Base-by-base conservation (phyloP, 768 basidiomycete species). In the Tylopilus vinaceipallidus region DNA sequence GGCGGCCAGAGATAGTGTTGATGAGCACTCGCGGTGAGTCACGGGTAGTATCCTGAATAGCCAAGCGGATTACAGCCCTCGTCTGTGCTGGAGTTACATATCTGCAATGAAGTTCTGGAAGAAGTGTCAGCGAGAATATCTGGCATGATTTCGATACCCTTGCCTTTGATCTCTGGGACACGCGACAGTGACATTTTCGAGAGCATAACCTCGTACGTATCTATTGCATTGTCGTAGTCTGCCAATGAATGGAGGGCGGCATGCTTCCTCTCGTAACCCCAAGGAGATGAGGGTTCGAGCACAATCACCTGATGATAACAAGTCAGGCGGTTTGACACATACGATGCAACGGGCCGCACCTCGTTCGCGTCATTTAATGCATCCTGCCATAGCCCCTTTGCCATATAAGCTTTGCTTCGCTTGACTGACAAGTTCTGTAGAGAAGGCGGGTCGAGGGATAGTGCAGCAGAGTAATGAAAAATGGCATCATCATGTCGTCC, bases 181-280 rank as follows among this genome's bases (percentile, higher is more conserved):
- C 23, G 5, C 11, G 49, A 54, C 12, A 42, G n/a, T 6, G 34
- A 37, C 26, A 54, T 29, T 37, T 39, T 39, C 11, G 11, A 47
- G 0, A 52, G 19, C 50, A 52, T 55, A 4, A 5, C 17, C 32
- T 54, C 32, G 5, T 37, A 44, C 33, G 41, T 41, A 6, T 43
- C 17, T 14, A 47, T 26, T 17, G 36, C 45, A 29, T 41, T 20
- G 2, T 9, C 26, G 10, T 43, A 23, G n/a, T 11, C 10, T 2
- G 17, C 41, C 2, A 26, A 41, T 9, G 22, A 8, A 4, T 11
- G 42, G 19, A 52, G 35, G 2, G 50, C 50, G 4, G 26, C 42
- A 43, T 40, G 22, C n/a, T 42, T 54, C 14, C 24, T 33, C 23
- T 43, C 37, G 6, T 52, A 52, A 4, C 50, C 53, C 6, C 8